Evolutionary conservation across 2,329 filamentous ascomycete genomes (phyloP).

Genomic region (Furcasterigmium furcatum): DNA sequence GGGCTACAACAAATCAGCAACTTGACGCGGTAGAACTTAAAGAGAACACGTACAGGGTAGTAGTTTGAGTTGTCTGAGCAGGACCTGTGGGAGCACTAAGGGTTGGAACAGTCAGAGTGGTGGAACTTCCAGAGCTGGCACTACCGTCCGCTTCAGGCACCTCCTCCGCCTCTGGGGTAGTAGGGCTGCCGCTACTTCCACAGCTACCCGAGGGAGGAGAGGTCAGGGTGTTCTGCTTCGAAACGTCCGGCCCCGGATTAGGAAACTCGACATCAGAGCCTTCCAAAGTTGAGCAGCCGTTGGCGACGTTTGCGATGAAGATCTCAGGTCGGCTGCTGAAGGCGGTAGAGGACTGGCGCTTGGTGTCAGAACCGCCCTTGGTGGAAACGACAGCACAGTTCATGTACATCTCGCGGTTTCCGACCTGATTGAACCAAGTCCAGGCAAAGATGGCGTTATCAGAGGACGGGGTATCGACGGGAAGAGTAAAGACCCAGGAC

Average conservation of each 20-base stretch:
- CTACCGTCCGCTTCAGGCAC: too few relatives aligned
- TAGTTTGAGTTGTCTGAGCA: neutral
- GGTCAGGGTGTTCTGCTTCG: conserved; percentile 6
- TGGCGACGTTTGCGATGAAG: conserved; percentile 67
- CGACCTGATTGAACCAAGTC: conserved; percentile 72
- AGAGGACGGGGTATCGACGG: conserved; percentile 53
- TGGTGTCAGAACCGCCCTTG: conserved; percentile 41
- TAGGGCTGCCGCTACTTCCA: neutral
- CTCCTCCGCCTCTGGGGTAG: too few relatives aligned
- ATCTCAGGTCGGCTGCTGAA: conserved; percentile 54
- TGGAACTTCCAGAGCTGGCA: too few relatives aligned
- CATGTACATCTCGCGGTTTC: conserved; percentile 77
- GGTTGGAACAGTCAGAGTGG: neutral
- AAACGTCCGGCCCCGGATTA: conserved; percentile 56
- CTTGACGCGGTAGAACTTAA: too few relatives aligned
- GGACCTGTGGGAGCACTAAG: neutral
- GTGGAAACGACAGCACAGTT: conserved; percentile 62
- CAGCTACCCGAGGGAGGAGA: too few relatives aligned
- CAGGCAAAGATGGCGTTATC: conserved; percentile 55
- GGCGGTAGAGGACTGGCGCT: conserved; percentile 17
- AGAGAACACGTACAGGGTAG: neutral
- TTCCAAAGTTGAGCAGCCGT: conserved; percentile 56
- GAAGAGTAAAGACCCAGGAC: conserved; percentile 61
- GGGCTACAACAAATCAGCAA: conserved; percentile 24
- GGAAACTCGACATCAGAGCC: conserved; percentile 61